Conservation (phyloP, 1,139 yeast species). For the Candida pseudoviswanathii region DNA sequence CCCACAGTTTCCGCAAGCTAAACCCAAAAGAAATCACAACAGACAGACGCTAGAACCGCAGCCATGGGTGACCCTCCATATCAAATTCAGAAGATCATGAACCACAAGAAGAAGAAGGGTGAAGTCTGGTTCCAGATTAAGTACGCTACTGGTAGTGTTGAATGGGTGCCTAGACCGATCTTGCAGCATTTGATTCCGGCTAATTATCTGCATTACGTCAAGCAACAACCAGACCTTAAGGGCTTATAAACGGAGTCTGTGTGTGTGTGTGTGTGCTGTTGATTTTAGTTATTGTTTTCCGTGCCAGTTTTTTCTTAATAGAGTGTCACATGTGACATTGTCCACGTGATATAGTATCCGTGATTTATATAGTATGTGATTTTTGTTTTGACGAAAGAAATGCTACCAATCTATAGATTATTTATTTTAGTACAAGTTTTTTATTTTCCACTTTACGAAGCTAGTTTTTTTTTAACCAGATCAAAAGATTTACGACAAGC, state of each 20-base stretch:
- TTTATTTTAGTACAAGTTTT: too few relatives aligned
- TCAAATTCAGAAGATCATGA: slow-evolving; percentile 1
- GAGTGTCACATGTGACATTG: too few relatives aligned
- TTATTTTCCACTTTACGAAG: too few relatives aligned
- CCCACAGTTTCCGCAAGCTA: not conserved
- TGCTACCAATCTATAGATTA: too few relatives aligned
- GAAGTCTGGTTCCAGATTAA: slow-evolving; percentile 1
- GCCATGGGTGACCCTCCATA: slow-evolving; percentile 1
- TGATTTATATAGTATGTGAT: too few relatives aligned
- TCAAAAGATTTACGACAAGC: too few relatives aligned
- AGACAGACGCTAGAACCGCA: not conserved
- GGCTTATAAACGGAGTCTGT: not conserved
- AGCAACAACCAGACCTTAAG: slow-evolving; percentile 1
- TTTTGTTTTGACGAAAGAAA: too few relatives aligned
- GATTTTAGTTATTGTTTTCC: too few relatives aligned
- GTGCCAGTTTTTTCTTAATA: too few relatives aligned
- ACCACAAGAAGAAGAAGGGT: not conserved
- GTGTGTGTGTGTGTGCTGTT: too few relatives aligned
- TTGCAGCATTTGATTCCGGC: slow-evolving; percentile 2
- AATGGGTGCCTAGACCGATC: slow-evolving; percentile 2
- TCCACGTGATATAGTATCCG: too few relatives aligned
- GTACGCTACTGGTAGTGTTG: slow-evolving; percentile 2
- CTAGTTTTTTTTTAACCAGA: too few relatives aligned
- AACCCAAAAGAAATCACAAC: not conserved
- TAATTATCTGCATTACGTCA: slow-evolving; percentile 1